Conservation (phyloP, 371 early-diverging fungal genomes). For the Mortierella sp. region DNA sequence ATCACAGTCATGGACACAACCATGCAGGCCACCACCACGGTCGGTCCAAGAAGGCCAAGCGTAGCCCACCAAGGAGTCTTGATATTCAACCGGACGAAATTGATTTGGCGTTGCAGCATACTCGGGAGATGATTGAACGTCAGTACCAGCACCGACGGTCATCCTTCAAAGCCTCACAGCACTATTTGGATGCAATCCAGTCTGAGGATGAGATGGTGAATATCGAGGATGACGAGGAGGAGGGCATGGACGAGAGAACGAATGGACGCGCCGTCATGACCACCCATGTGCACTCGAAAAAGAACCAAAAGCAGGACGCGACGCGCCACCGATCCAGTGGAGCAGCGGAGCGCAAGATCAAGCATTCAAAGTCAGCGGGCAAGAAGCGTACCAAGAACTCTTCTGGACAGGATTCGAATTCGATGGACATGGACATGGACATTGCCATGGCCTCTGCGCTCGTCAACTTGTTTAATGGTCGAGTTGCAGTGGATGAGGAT, state of each 20-base stretch:
- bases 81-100: constrained; percentile 19
- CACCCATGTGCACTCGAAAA: neutral
- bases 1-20: constrained; percentile 2
- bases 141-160: neutral
- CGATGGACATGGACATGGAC: no score
- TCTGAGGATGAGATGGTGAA: neutral
- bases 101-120: constrained; percentile 33
- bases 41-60: neutral
- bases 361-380: no score
- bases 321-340: no score
- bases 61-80: neutral
- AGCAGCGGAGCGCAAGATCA: no score
- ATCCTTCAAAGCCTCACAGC: constrained; percentile 27
- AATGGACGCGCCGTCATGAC: neutral
- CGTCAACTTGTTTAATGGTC: no score
- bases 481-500: neutral
- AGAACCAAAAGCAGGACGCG: no score
- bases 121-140: constrained; percentile 35
- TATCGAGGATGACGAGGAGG: neutral
- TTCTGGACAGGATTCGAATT: no score
- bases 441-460: no score
- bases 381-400: no score
- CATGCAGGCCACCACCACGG: neutral
- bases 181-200: constrained; percentile 32
- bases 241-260: neutral